Evolutionary conservation across 2,329 filamentous ascomycete genomes (phyloP), one percentile per base, ranked within the genome.

Genomic region (Ophiostoma tasmaniense): DNA sequence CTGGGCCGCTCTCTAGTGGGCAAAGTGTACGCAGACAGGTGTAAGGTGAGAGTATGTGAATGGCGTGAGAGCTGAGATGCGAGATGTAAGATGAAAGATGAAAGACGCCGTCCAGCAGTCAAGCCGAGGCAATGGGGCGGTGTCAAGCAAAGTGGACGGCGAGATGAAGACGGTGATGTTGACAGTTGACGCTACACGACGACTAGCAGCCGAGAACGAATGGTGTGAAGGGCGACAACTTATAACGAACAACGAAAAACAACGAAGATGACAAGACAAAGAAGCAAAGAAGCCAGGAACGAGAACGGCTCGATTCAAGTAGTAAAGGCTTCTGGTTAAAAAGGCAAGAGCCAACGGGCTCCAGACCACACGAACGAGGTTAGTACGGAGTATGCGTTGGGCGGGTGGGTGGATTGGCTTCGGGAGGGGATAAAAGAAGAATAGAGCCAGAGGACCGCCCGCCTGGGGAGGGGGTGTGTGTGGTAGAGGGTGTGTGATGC

Each of bases 351-450:
- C 50, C 50, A 55, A 25, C 30, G 17, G 59, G 8, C 59, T 35
- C 59, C 59, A 62, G 59, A 62, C 35, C 59, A 64, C 30, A 37
- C 20, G 7, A 39, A 64, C 17, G 14, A 62, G 28, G 59, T 62
- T 45, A 45, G 42, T 45, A 45, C 17, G 42, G 42, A 61, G 59
- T 13, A 37, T 62, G 30, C 59, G 55, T 33, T 37, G 61, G 30
- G 25, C 25, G 55, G 55, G 61, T 64, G 61, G 61, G 33, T 64
- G 59, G 59, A 37, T 64, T 62, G 61, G 33, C 22, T 33, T 39
- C 33, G 61, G 61, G 33, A 64, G 61, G 33, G 33, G 20, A 64
- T n/a, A 33, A 37, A 37, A 22, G 61, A 20, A 64, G 59, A n/a
- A n/a, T 22, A 64, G 11, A 20, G 33, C 30, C 30, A 64, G 61